A percentile compares a stretch with the other conserved stretches of the same genome.
Evolutionary conservation across 257 asterid genomes (phyloP).

Genomic region (Fraxinus cuspidata): DNA sequence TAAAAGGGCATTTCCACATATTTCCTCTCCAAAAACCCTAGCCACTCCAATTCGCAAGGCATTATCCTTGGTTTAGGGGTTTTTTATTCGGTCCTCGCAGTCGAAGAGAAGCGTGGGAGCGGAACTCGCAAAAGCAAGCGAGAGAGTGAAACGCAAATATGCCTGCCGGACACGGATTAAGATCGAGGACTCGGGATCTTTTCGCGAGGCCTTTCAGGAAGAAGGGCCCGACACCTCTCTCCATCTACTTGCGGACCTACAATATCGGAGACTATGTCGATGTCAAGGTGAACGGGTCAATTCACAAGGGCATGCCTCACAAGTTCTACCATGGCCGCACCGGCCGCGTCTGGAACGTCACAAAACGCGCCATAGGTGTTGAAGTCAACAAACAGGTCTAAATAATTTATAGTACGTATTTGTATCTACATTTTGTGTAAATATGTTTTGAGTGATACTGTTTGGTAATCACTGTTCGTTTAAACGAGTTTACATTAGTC

Average conservation of each 20-base stretch:
- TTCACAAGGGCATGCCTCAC: slow-evolving; percentile 54
- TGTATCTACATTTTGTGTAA: no score
- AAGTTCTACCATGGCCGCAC: slow-evolving; percentile 53
- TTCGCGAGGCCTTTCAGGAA: slow-evolving; percentile 44
- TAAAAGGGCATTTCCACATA: no score
- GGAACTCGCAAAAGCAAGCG: no score
- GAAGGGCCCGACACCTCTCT: slow-evolving; percentile 35
- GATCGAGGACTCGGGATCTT: slow-evolving; percentile 39
- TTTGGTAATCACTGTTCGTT: background rate
- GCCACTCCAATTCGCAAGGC: no score
- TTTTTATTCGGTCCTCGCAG: no score
- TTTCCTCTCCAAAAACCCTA: no score
- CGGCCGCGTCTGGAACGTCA: slow-evolving; percentile 49
- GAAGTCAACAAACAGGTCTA: slow-evolving; percentile 49
- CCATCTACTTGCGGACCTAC: slow-evolving; percentile 38
- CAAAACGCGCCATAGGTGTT: slow-evolving; percentile 54
- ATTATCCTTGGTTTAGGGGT: no score
- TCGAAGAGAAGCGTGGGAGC: no score
- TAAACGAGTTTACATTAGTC: background rate
- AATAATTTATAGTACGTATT: no score
- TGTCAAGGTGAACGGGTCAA: slow-evolving; percentile 49
- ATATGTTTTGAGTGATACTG: background rate
- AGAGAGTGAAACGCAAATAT: slow-evolving; percentile 12
- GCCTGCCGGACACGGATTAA: slow-evolving; percentile 57
- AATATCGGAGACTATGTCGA: slow-evolving; percentile 47